These are phyloP conservation scores for Clitoria ternatea DNA, from an alignment of 306 rosid species.

Conservation along the genomic window DNA sequence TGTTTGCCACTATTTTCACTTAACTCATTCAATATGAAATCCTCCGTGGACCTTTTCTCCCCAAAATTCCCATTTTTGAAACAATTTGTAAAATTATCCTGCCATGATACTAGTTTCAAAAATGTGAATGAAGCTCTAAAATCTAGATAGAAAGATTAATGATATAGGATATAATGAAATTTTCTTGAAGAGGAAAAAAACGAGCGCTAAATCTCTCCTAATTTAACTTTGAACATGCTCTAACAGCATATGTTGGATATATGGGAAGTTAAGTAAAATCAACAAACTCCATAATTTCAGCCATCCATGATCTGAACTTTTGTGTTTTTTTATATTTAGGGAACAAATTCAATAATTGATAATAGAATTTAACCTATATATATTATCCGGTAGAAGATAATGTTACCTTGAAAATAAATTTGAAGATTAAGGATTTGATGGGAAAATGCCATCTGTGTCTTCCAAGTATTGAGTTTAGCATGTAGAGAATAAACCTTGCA, in stretches of 20 bases:
- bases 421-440: constrained; percentile 25
- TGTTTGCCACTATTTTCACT: constrained; percentile 35
- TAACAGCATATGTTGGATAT: neutral
- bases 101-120: constrained; percentile 16
- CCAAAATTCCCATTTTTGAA: constrained; percentile 64
- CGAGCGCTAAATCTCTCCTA: neutral
- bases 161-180: neutral
- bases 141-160: neutral
- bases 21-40: constrained; percentile 45
- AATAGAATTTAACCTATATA: too few relatives aligned
- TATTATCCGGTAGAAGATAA: neutral
- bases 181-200: neutral
- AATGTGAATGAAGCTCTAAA: neutral
- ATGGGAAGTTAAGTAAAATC: neutral
- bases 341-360: too few relatives aligned
- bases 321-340: neutral
- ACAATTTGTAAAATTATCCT: constrained; percentile 67
- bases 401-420: constrained; percentile 41
- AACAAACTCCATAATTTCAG: neutral
- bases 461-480: constrained; percentile 63
- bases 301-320: constrained; percentile 2
- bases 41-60: constrained; percentile 61
- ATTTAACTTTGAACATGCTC: neutral
- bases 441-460: constrained; percentile 63
- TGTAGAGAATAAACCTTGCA: constrained; percentile 58